Evolutionary conservation across 2,329 filamentous ascomycete species (phyloP).

Genomic region (Clonostachys rhizophaga): DNA sequence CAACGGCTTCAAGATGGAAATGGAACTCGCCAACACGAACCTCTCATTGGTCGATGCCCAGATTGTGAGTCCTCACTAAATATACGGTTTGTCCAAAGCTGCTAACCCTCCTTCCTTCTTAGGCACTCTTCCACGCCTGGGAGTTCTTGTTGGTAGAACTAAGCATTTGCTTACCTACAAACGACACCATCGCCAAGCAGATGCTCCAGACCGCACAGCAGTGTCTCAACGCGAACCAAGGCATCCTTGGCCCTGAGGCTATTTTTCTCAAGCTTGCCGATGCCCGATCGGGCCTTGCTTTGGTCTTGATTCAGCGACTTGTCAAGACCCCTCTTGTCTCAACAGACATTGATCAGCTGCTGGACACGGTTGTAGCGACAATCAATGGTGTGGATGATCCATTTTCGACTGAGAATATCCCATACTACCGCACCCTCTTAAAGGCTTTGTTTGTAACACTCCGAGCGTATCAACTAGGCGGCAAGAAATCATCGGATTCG

Average conservation of each 20-base stretch:
- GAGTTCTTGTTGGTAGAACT: constrained; percentile 83
- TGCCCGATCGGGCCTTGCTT: constrained; percentile 72
- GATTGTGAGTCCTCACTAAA: constrained; percentile 52
- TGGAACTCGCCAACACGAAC: constrained; percentile 84
- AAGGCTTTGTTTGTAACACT: constrained; percentile 82
- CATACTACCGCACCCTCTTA: constrained; percentile 79
- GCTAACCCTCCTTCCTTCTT: constrained; percentile 8
- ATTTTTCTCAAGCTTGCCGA: constrained; percentile 79
- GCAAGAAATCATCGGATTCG: constrained; percentile 13
- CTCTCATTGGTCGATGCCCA: constrained; percentile 90
- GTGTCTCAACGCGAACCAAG: constrained; percentile 74
- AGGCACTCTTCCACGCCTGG: constrained; percentile 85
- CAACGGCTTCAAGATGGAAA: constrained; percentile 76
- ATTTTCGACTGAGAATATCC: constrained; percentile 44
- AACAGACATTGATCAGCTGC: constrained; percentile 45
- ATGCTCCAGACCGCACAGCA: constrained; percentile 72
- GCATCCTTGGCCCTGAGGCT: constrained; percentile 66
- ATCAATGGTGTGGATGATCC: constrained; percentile 50
- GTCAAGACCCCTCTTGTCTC: constrained; percentile 50
- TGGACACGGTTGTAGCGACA: constrained; percentile 45
- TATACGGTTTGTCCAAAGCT: neutral
- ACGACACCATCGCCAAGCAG: constrained; percentile 55
- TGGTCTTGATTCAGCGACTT: constrained; percentile 77
- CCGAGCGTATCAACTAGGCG: constrained; percentile 50
- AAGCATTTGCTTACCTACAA: constrained; percentile 55